phyloP scores from a whole-genome alignment of 164 flowering plant genomes.

The Umbellularia californica region DNA sequence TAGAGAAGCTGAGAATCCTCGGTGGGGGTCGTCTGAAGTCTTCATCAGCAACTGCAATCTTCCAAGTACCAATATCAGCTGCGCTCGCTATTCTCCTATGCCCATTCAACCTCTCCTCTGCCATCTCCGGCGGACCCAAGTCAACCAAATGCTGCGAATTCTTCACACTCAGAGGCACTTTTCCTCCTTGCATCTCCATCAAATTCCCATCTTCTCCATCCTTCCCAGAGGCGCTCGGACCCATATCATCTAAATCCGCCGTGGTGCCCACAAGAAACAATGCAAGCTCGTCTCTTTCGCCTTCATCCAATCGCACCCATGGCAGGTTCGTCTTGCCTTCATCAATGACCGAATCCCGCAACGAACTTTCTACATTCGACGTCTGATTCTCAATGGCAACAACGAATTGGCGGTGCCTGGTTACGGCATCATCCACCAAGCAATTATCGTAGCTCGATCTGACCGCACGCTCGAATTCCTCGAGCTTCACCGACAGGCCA shows the following conservation, averaged over 20 bases:
- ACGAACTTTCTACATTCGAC: conserved; percentile 42
- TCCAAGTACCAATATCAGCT: conserved; percentile 71
- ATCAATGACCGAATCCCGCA: conserved; percentile 35
- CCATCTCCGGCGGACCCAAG: conserved; percentile 23
- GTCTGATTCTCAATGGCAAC: conserved; percentile 57
- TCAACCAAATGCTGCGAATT: conserved; percentile 32
- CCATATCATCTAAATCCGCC: conserved; percentile 3
- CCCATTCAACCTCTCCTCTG: conserved; percentile 44
- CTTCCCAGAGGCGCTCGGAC: conserved; percentile 7
- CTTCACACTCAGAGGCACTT: conserved; percentile 24
- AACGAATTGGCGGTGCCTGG: conserved; percentile 71
- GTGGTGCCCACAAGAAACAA: conserved; percentile 62
- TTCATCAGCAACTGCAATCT: conserved; percentile 48
- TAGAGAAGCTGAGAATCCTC: conserved; percentile 62
- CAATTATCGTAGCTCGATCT: conserved; percentile 38
- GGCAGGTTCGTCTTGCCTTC: conserved; percentile 56
- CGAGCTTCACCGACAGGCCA: conserved; percentile 48
- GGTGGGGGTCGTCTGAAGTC: conserved; percentile 42
- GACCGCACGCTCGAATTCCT: conserved; percentile 81
- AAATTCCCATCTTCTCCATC: conserved; percentile 16
- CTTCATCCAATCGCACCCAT: conserved; percentile 83
- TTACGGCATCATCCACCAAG: conserved; percentile 48
- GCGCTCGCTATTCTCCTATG: conserved; percentile 92
- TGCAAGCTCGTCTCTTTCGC: conserved; percentile 83
- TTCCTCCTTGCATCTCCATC: conserved; percentile 17